Conservation (phyloP, 768 basidiomycete genomes). For the Punctularia strigosozonata region DNA sequence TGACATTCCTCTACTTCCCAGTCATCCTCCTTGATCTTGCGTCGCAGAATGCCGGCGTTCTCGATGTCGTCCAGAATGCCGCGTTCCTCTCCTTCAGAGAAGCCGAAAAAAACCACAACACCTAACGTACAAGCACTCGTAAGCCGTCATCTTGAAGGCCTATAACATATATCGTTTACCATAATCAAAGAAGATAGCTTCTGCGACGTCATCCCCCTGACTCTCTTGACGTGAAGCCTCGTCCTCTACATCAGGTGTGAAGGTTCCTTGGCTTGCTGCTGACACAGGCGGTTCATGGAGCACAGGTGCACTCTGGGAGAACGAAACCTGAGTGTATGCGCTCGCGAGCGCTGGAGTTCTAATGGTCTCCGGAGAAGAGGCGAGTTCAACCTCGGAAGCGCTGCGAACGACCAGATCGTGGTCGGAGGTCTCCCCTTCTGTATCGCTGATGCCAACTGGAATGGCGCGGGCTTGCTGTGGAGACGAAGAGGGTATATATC, state of each 20-base stretch:
- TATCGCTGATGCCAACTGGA: too few relatives aligned
- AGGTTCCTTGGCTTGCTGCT: slow-evolving; percentile 4
- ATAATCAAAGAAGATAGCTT: slow-evolving; percentile 74
- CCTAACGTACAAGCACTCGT: too few relatives aligned
- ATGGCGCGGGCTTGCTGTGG: background rate
- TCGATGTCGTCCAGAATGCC: slow-evolving; percentile 78
- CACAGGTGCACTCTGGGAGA: too few relatives aligned
- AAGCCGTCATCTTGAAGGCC: too few relatives aligned
- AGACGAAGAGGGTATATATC: slow-evolving; percentile 41
- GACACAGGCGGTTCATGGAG: too few relatives aligned
- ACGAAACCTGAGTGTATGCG: too few relatives aligned
- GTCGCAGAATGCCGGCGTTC: slow-evolving; percentile 54
- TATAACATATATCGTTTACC: too few relatives aligned
- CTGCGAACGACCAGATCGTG: too few relatives aligned
- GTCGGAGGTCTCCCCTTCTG: too few relatives aligned
- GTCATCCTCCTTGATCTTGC: slow-evolving; percentile 48
- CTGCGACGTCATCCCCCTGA: slow-evolving; percentile 45
- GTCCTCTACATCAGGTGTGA: slow-evolving; percentile 8
- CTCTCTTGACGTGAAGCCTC: slow-evolving; percentile 5
- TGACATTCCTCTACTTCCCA: slow-evolving; percentile 96
- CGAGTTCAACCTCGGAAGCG: too few relatives aligned
- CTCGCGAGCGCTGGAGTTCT: too few relatives aligned
- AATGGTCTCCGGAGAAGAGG: too few relatives aligned
- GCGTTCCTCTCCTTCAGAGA: slow-evolving; percentile 67
- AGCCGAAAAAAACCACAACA: slow-evolving; percentile 86